Evolutionary conservation across 2,329 filamentous ascomycete species (phyloP), one percentile per base, ranked within the genome.

Genomic region (Colletotrichum sp.): DNA sequence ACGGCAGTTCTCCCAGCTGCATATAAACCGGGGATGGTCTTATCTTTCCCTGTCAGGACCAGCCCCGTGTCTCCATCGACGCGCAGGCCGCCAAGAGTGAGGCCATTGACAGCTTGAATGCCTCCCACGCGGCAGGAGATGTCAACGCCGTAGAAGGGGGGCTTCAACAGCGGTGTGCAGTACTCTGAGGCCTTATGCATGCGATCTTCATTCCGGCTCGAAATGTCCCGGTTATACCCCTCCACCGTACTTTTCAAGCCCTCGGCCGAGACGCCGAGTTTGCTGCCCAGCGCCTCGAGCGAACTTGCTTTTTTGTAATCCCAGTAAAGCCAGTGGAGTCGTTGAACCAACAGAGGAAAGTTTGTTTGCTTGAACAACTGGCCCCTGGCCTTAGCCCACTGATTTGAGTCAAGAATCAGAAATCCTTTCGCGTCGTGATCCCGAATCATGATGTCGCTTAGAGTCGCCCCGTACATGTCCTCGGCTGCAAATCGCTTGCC

Each of bases 351-450:
- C 64, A 60, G 48, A 22, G 63, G 71, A 22, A 44, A 52, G 22
- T 77, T 64, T 16, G 75, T 78, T 65, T 78, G 75, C 62, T 70
- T 62, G 2, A 18, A 15, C 16, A 78, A 15, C 18, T 64, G 57
- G 22, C 12, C 36, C n/a, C 66, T 76, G 24, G 52, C 74, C 24
- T 70, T 71, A 16, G 26, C 57, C 74, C 74, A 76, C 30, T 76
- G 74, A 32, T 8, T 24, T 16, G 76, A 77, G 63, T 77, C 76
- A 18, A 76, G 59, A 32, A 78, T 74, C 30, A 78, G 63, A 52
- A 57, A 78, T 24, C 66, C 76, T 13, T 24, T 24, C 26, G 74
- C 71, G 16, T 59, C 34, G 16, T 63, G 59, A 6, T 36, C 9
- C 26, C 60, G 34, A 9, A 78, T 57, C 76, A 78, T 77, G 39